Conservation (phyloP, 2,329 filamentous ascomycete genomes). For the Seiridium cupressi region DNA sequence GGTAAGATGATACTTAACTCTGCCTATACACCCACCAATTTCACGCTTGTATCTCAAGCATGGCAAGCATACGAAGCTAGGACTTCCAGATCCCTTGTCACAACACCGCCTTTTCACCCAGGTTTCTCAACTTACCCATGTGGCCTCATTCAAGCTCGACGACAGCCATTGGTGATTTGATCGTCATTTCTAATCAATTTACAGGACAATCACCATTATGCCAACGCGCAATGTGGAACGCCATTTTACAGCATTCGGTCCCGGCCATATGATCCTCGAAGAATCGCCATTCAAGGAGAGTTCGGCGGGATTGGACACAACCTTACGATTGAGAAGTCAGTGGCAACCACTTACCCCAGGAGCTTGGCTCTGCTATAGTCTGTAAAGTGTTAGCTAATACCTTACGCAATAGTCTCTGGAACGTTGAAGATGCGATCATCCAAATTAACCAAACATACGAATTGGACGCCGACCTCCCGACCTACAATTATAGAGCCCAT, state of each 20-base stretch:
- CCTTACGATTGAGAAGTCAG: conserved; percentile 56
- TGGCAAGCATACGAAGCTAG: too few relatives aligned
- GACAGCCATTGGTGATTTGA: background rate
- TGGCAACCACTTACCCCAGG: background rate
- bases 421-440: conserved; percentile 56
- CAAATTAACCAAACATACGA: conserved; percentile 68
- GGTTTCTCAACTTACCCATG: too few relatives aligned
- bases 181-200: background rate
- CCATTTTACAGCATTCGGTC: conserved; percentile 62
- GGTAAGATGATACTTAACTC: conserved; percentile 15
- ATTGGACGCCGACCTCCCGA: conserved; percentile 52
- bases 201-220: conserved; percentile 70
- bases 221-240: conserved; percentile 67
- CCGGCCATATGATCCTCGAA: conserved; percentile 52
- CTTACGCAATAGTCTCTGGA: conserved; percentile 57
- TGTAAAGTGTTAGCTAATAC: background rate
- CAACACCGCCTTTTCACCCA: too few relatives aligned
- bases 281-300: conserved; percentile 69
- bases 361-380: too few relatives aligned
- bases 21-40: too few relatives aligned
- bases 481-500: conserved; percentile 67
- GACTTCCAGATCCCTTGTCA: too few relatives aligned
- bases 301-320: conserved; percentile 70
- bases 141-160: too few relatives aligned
- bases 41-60: too few relatives aligned